Evolutionary conservation across 2,329 filamentous ascomycete genomes (phyloP).

Genomic region (Blumeriella jaapii): DNA sequence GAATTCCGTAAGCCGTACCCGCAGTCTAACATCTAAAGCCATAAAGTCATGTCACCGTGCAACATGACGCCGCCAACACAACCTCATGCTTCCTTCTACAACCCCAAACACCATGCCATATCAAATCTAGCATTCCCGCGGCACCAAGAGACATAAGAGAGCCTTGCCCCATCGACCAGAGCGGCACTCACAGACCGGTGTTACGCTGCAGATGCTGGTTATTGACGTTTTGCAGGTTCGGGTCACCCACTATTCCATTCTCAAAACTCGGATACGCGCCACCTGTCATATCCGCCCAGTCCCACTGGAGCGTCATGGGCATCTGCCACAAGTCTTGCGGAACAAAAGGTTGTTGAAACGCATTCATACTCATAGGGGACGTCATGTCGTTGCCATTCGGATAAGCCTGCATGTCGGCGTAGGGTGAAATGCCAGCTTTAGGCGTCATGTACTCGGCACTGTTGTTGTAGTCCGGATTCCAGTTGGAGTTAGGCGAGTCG

Average conservation of each 20-base stretch:
- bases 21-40: too few relatives aligned
- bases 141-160: too few relatives aligned
- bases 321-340: constrained; percentile 92
- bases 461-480: constrained; percentile 17
- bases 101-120: too few relatives aligned
- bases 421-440: constrained; percentile 19
- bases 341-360: constrained; percentile 76
- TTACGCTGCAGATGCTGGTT: constrained; percentile 22
- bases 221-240: constrained; percentile 16
- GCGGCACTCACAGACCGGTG: too few relatives aligned
- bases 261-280: constrained; percentile 52
- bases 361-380: constrained; percentile 26
- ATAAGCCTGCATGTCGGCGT: constrained; percentile 21
- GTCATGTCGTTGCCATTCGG: constrained; percentile 22
- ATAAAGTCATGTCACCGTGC: too few relatives aligned
- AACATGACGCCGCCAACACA: too few relatives aligned
- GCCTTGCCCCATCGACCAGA: too few relatives aligned
- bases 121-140: too few relatives aligned
- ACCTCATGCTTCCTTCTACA: too few relatives aligned
- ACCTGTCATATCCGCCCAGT: constrained; percentile 58
- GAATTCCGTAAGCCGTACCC: too few relatives aligned
- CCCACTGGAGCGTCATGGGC: constrained; percentile 85
- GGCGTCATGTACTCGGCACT: constrained; percentile 20
- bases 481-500: constrained; percentile 19
- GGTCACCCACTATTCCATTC: constrained; percentile 35